A percentile compares a stretch with the other conserved stretches of the same genome.
phyloP scores from a whole-genome alignment of 352 stramenopile species.

The Elongisporangium prolatum region DNA sequence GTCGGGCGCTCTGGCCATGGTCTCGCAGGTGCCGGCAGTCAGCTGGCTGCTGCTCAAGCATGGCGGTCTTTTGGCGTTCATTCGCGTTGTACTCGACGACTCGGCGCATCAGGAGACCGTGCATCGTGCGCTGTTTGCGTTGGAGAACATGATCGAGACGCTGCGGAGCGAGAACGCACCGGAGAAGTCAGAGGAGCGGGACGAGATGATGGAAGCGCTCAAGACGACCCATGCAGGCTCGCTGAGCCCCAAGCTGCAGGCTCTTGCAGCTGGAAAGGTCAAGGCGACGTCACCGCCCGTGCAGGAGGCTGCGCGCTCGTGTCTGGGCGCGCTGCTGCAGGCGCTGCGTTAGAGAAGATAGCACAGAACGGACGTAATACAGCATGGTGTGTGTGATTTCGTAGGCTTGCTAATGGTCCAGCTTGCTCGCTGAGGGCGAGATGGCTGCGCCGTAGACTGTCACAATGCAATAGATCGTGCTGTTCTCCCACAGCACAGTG shows the following conservation, averaged over 20 bases:
- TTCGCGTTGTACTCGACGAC: conserved; percentile 33
- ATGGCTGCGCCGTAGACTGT: conserved; percentile 80
- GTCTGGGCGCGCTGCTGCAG: conserved; percentile 33
- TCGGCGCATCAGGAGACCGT: conserved; percentile 60
- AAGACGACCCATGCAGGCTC: conserved; percentile 19
- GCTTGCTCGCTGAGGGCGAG: conserved; percentile 69
- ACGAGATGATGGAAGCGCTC: conserved; percentile 34
- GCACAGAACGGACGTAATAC: not conserved
- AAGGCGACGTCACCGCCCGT: conserved; percentile 19
- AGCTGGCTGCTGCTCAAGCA: conserved; percentile 71
- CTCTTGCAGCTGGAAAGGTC: conserved; percentile 14
- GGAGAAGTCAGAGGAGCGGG: conserved; percentile 39
- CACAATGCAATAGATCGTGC: conserved; percentile 80
- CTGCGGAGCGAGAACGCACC: conserved; percentile 30
- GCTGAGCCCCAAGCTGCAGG: conserved; percentile 34
- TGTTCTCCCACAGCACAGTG: conserved; percentile 84
- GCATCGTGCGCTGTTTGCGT: conserved; percentile 65
- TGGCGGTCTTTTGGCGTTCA: conserved; percentile 54
- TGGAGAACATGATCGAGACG: conserved; percentile 72
- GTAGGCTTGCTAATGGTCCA: conserved; percentile 43
- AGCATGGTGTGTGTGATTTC: conserved; percentile 5
- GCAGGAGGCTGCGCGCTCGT: conserved; percentile 46
- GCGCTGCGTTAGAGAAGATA: conserved; percentile 7
- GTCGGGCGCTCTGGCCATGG: conserved; percentile 92
- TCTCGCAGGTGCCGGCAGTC: conserved; percentile 72